Conservation (phyloP, 768 basidiomycete genomes). For the Tulasnella sp. region DNA sequence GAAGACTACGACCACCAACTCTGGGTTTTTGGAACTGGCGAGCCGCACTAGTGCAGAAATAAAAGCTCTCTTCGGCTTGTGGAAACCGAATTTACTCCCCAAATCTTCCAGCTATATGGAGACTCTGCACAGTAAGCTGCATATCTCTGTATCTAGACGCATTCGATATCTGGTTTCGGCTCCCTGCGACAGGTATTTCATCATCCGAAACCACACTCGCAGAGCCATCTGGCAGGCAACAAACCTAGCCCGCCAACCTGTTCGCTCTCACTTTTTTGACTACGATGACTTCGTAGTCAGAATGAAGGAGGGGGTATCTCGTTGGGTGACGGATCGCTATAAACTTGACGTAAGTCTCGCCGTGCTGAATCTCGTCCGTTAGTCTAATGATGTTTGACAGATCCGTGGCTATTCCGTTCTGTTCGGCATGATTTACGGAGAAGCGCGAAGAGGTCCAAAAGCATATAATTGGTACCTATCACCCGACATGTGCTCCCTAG, state of each 20-base stretch:
- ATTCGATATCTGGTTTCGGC: too few relatives aligned
- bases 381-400: background rate
- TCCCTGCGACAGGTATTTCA: background rate
- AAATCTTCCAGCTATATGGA: background rate
- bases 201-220: background rate
- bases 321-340: background rate
- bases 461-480: slow-evolving; percentile 15
- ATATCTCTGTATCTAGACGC: background rate
- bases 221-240: background rate
- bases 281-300: background rate
- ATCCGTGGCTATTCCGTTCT: slow-evolving; percentile 7
- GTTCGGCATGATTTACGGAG: background rate
- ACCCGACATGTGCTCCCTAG: background rate
- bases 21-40: background rate
- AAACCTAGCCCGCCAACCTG: background rate
- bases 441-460: background rate
- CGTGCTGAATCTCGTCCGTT: background rate
- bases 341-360: background rate
- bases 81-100: background rate
- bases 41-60: background rate
- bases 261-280: background rate
- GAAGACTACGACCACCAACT: background rate
- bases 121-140: background rate
- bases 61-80: background rate
- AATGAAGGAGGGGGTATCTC: background rate